Percentiles rank a stretch among this genome's conserved stretches.
Conservation (phyloP, 495 filamentous ascomycete genomes). For the Aspergillus taichungensis region DNA sequence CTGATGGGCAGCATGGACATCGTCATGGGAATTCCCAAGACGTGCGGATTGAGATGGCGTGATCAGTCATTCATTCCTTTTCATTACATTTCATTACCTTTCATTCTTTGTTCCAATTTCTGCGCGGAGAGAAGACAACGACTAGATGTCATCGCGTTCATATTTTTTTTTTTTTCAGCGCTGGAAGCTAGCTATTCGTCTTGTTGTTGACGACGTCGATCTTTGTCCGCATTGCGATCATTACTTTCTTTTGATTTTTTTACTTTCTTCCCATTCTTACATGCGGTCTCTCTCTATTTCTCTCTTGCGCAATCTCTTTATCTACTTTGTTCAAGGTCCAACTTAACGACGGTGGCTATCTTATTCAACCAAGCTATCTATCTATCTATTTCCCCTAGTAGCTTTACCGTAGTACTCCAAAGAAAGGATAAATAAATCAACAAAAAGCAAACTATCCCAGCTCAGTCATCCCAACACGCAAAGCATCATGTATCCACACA, state of each 20-base stretch:
- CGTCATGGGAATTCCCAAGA: conserved; percentile 29
- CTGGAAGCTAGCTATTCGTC: neutral
- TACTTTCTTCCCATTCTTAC: neutral
- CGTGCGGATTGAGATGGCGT: conserved; percentile 29
- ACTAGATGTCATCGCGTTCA: neutral
- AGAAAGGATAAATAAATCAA: too few species aligned
- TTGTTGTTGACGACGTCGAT: neutral
- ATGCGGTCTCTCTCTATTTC: neutral
- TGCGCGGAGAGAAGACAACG: neutral
- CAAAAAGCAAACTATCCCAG: too few species aligned
- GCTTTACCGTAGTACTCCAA: too few species aligned
- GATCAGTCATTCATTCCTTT: conserved; percentile 3
- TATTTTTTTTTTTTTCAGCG: neutral
- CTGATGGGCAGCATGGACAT: conserved; percentile 23
- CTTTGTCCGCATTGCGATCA: neutral
- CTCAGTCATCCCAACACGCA: too few species aligned
- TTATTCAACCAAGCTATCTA: too few species aligned
- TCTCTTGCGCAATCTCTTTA: too few species aligned
- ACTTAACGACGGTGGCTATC: too few species aligned
- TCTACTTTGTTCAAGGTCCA: too few species aligned
- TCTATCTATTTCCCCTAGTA: too few species aligned
- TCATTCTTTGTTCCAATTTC: neutral
- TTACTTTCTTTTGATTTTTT: neutral
- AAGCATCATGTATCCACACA: too few species aligned
- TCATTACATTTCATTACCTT: neutral